A percentile compares a stretch with the other conserved stretches of the same genome.
Evolutionary conservation across 129 eudicot species (phyloP).

Genomic region (Arctium minus): DNA sequence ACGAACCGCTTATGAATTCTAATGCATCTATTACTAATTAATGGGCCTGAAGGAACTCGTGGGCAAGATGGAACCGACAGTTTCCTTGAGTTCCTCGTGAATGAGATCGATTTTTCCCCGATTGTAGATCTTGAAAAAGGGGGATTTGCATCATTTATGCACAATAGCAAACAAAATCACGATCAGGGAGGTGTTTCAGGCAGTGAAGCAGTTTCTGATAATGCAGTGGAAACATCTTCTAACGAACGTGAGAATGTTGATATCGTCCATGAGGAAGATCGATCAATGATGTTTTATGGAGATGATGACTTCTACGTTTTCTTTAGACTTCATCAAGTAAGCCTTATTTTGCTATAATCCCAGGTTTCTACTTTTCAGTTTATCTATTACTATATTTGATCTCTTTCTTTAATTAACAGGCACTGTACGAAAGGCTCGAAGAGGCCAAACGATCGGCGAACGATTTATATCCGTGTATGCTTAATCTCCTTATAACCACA

Average conservation of each 20-base stretch:
- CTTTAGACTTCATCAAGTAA: conserved; percentile 72
- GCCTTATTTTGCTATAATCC: conserved; percentile 1
- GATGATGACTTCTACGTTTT: conserved; percentile 63
- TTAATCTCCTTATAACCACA: neutral
- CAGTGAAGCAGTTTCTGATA: conserved; percentile 33
- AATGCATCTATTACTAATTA: neutral
- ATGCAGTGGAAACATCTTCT: conserved; percentile 49
- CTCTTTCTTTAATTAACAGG: conserved; percentile 32
- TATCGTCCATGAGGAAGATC: conserved; percentile 32
- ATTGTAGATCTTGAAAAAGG: conserved; percentile 42
- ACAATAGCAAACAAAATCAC: conserved; percentile 20
- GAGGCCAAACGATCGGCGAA: conserved; percentile 53
- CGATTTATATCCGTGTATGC: conserved; percentile 51
- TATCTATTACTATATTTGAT: neutral
- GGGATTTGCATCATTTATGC: conserved; percentile 29
- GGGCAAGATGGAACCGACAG: conserved; percentile 28
- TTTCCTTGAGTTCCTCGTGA: conserved; percentile 20
- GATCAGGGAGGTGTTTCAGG: conserved; percentile 21
- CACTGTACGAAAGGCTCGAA: conserved; percentile 56
- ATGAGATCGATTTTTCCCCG: conserved; percentile 64
- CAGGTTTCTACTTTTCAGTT: neutral
- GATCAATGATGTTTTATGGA: conserved; percentile 52
- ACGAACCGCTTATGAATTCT: neutral
- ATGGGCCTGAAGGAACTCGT: neutral
- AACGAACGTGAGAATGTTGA: conserved; percentile 48